phyloP scores from a whole-genome alignment of 148 eudicot species.

The Vaccinium darrowii region DNA sequence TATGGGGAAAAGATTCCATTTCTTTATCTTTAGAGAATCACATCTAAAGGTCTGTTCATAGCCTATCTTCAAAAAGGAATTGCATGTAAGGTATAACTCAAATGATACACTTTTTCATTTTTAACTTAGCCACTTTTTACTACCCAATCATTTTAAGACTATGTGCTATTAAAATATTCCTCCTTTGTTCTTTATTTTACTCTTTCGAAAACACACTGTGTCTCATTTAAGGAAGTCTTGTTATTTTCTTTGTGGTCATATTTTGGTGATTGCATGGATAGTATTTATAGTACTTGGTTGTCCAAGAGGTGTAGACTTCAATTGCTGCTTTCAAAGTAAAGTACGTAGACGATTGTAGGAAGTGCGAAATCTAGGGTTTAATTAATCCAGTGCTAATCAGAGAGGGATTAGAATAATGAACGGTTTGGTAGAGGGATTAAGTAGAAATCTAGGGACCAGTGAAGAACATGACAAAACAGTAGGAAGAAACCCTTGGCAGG shows the following conservation, averaged over 20 bases:
- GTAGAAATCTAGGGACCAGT: too few species aligned
- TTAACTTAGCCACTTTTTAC: too few species aligned
- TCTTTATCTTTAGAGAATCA: background rate
- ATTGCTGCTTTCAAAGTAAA: background rate
- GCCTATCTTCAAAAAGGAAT: background rate
- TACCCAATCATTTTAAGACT: background rate
- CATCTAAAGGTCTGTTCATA: background rate
- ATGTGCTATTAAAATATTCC: background rate
- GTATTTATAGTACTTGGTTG: background rate
- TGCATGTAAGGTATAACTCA: background rate
- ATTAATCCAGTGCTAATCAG: too few species aligned
- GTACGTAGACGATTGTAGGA: too few species aligned
- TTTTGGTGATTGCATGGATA: background rate
- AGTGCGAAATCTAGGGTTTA: too few species aligned
- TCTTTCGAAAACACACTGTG: too few species aligned
- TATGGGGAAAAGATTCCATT: background rate
- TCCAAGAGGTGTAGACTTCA: background rate
- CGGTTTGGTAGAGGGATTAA: too few species aligned
- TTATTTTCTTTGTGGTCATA: background rate
- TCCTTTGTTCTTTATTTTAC: background rate
- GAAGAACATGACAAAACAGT: too few species aligned
- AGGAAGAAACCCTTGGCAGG: too few species aligned
- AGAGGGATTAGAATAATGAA: too few species aligned
- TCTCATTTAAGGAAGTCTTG: background rate
- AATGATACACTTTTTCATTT: background rate